Conservation (phyloP, 140 eudicot genomes). For the Flaveria floridana region DNA sequence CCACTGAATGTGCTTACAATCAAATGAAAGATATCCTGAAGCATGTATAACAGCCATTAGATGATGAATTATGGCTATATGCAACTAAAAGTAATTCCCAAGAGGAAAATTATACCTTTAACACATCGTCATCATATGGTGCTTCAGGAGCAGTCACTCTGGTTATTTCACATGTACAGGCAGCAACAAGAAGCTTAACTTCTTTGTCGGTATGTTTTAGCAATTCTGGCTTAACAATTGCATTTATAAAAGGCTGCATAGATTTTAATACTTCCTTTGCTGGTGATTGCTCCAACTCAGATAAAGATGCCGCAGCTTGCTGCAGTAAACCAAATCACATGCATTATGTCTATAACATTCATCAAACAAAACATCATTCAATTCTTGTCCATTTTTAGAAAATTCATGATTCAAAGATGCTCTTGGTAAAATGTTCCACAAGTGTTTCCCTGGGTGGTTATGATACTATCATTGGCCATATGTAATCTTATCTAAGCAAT, state of each 20-base stretch:
- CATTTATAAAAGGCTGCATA: constrained; percentile 73
- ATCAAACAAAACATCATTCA: not conserved
- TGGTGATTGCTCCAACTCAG: constrained; percentile 89
- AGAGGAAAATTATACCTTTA: constrained; percentile 54
- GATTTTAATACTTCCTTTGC: constrained; percentile 59
- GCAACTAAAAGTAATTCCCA: constrained; percentile 7
- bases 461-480: constrained; percentile 1
- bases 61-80: not conserved
- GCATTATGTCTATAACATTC: constrained; percentile 5
- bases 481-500: constrained; percentile 5
- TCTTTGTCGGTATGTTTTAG: constrained; percentile 87
- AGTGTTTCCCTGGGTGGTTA: not conserved
- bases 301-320: constrained; percentile 76
- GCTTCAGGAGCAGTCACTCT: constrained; percentile 97
- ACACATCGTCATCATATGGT: constrained; percentile 75
- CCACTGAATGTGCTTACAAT: constrained; percentile 92
- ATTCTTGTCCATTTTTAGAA: not conserved
- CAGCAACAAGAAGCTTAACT: constrained; percentile 85
- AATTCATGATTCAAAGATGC: not conserved
- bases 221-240: constrained; percentile 76
- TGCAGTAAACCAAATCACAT: constrained; percentile 35
- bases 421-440: not conserved
- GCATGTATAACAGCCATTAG: constrained; percentile 30
- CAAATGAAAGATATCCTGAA: constrained; percentile 76
- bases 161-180: constrained; percentile 90